Percentiles rank a stretch among this genome's conserved stretches.
phyloP scores from a whole-genome alignment of 306 rosid species.

The Adenanthera pavonina region DNA sequence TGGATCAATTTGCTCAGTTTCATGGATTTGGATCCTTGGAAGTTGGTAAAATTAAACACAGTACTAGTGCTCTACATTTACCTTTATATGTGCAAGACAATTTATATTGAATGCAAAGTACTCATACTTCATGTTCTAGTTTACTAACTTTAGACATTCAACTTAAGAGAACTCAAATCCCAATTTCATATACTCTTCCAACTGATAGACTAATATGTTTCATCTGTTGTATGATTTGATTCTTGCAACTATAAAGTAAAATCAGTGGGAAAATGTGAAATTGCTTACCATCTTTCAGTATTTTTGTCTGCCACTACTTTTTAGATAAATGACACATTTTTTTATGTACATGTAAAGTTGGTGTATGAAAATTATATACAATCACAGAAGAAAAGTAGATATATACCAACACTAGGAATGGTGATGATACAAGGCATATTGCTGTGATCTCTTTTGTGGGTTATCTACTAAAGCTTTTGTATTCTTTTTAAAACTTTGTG shows the following conservation, averaged over 20 bases:
- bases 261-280: neutral
- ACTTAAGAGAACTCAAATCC: too few relatives aligned
- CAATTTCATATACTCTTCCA: too few relatives aligned
- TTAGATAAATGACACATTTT: neutral
- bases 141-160: too few relatives aligned
- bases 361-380: neutral
- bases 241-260: neutral
- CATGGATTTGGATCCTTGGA: neutral
- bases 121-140: too few relatives aligned
- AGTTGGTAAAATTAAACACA: too few relatives aligned
- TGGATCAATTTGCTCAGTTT: neutral
- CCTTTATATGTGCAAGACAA: too few relatives aligned
- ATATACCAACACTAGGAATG: neutral
- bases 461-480: neutral
- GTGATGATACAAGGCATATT: constrained; percentile 35
- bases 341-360: neutral
- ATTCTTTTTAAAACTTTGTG: constrained; percentile 33
- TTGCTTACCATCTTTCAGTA: neutral
- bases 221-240: neutral
- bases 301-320: neutral
- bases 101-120: too few relatives aligned
- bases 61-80: too few relatives aligned
- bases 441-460: constrained; percentile 14
- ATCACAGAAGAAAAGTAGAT: neutral
- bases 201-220: neutral